phyloP scores from a whole-genome alignment of 257 asterid genomes.

The Nicotiana obtusifolia region DNA sequence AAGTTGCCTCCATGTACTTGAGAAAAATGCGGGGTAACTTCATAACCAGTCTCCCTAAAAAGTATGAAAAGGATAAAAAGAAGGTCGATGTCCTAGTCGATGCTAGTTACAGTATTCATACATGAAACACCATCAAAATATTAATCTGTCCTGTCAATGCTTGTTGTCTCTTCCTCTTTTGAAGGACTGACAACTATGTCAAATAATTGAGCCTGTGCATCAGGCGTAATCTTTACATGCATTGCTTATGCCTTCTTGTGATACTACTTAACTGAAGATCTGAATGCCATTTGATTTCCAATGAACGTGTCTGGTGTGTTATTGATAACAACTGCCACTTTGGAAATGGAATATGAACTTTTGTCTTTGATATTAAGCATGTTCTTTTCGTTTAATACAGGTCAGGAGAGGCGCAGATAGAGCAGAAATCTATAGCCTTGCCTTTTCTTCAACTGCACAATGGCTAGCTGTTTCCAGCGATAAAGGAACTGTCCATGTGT shows the following conservation, averaged over 20 bases:
- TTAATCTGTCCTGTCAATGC: not conserved
- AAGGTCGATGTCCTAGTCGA: not conserved
- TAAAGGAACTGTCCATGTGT: constrained; percentile 92
- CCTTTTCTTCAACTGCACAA: constrained; percentile 75
- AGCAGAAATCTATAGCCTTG: constrained; percentile 84
- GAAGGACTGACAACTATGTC: not conserved
- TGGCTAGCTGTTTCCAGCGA: constrained; percentile 98
- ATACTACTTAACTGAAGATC: not conserved
- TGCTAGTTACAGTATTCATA: not conserved
- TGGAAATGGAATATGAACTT: not conserved
- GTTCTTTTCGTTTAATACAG: constrained; percentile 33
- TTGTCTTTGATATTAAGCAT: not conserved
- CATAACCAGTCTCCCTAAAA: not conserved
- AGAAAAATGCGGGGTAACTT: not conserved
- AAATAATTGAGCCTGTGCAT: not conserved
- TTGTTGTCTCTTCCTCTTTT: not conserved
- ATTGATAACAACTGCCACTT: not conserved
- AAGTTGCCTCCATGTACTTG: not conserved
- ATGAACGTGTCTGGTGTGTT: not conserved
- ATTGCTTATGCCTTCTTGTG: not conserved
- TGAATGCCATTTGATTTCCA: not conserved
- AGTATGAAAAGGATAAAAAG: not conserved
- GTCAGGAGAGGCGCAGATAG: constrained; percentile 96
- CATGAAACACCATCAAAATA: not conserved
- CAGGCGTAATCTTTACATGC: not conserved